phyloP scores from a whole-genome alignment of 352 stramenopile species.

The Phytopythium aichiense region DNA sequence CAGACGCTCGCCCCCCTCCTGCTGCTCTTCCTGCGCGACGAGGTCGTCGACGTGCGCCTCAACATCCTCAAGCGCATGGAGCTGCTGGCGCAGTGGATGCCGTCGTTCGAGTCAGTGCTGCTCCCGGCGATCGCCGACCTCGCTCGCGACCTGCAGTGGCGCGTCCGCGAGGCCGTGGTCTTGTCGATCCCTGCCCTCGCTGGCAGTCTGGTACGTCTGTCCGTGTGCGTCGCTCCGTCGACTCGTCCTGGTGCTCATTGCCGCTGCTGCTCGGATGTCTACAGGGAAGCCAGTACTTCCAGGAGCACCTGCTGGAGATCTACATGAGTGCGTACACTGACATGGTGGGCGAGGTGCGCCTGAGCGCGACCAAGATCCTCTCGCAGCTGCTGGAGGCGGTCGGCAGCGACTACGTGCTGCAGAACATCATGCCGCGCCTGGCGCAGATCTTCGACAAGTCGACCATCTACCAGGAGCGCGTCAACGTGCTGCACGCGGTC shows the following conservation, averaged over 20 bases:
- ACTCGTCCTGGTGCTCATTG: not conserved
- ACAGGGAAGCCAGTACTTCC: conserved; percentile 72
- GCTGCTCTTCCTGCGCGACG: conserved; percentile 80
- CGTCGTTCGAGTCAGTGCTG: conserved; percentile 76
- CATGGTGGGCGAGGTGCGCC: conserved; percentile 92
- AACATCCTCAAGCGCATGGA: conserved; percentile 94
- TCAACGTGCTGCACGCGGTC: conserved; percentile 78
- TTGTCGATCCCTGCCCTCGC: conserved; percentile 89
- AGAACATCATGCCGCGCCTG: conserved; percentile 78
- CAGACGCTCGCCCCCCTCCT: conserved; percentile 68
- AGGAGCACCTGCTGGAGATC: conserved; percentile 85
- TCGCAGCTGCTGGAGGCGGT: conserved; percentile 69
- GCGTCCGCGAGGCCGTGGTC: conserved; percentile 91
- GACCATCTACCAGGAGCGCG: conserved; percentile 83
- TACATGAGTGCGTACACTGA: conserved; percentile 91
- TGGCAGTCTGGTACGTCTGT: conserved; percentile 74
- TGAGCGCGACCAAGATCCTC: conserved; percentile 89
- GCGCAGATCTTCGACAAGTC: conserved; percentile 83
- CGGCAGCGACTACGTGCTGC: conserved; percentile 78
- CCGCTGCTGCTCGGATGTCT: not conserved
- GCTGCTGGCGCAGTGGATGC: conserved; percentile 88
- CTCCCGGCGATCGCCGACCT: conserved; percentile 89
- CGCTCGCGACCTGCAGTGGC: conserved; percentile 91
- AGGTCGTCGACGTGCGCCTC: conserved; percentile 91
- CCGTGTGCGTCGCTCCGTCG: conserved; percentile 7